These are phyloP conservation scores for Trypanosoma congolense DNA, from an alignment of 208 protist genomes.

Conservation along the genomic window DNA sequence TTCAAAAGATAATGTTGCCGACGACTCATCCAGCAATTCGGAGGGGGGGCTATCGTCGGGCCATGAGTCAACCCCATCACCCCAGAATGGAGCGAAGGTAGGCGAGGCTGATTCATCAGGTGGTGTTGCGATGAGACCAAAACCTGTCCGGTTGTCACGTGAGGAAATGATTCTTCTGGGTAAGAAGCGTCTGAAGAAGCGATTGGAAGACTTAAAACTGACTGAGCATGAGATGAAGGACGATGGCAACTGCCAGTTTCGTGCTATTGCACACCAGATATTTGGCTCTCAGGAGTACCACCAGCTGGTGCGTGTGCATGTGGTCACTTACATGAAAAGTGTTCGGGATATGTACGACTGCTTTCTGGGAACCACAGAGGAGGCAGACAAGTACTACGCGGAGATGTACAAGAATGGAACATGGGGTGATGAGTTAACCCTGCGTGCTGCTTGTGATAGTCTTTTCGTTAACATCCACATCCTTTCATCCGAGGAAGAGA, in stretches of 20 bases:
- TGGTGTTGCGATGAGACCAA: too few species aligned
- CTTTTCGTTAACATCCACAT: constrained; percentile 83
- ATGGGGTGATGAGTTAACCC: constrained; percentile 87
- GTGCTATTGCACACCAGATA: constrained; percentile 81
- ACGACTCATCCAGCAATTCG: not conserved
- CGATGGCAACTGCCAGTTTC: constrained; percentile 90
- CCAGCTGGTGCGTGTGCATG: constrained; percentile 64
- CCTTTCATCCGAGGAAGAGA: constrained; percentile 66
- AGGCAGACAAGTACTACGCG: constrained; percentile 65
- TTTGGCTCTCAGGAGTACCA: constrained; percentile 79
- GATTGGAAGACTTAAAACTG: constrained; percentile 55
- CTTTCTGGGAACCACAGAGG: constrained; percentile 62
- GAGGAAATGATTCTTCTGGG: constrained; percentile 71
- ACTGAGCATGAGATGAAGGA: constrained; percentile 51
- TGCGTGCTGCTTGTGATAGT: constrained; percentile 79
- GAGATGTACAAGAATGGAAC: constrained; percentile 44
- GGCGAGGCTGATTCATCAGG: constrained; percentile 3
- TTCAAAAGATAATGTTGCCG: not conserved
- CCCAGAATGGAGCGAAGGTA: not conserved
- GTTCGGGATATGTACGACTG: constrained; percentile 70
- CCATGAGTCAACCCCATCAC: not conserved
- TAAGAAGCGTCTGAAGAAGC: constrained; percentile 44
- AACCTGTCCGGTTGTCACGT: constrained; percentile 20
- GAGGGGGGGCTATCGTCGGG: not conserved
- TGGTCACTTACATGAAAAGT: constrained; percentile 81